Percentiles rank a stretch among this genome's conserved stretches.
Conservation (phyloP, 768 basidiomycete species). For the Amylocystis lapponica region DNA sequence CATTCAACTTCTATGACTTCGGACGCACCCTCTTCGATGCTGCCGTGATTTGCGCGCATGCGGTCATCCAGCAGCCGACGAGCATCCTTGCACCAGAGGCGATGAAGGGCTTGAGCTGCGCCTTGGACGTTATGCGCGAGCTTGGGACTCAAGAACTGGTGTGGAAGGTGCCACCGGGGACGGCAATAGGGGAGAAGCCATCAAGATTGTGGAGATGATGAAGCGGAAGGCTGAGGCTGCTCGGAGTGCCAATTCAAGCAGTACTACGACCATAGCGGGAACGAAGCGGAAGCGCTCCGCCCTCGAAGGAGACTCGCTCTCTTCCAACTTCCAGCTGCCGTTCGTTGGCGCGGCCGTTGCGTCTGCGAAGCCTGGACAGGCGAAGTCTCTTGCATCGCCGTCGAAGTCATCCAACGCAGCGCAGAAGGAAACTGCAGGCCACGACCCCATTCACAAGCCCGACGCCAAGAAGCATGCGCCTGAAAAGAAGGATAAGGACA, state of each 20-base stretch:
- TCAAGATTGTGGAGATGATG: slow-evolving; percentile 35
- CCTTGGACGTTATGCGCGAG: slow-evolving; percentile 39
- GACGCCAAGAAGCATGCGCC: slow-evolving; percentile 18
- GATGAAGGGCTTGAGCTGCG: slow-evolving; percentile 38
- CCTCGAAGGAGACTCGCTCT: slow-evolving; percentile 27
- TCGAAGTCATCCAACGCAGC: slow-evolving; percentile 1
- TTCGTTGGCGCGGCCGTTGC: slow-evolving; percentile 34
- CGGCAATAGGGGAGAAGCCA: slow-evolving; percentile 30
- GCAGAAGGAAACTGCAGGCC: slow-evolving; percentile 4
- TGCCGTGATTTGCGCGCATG: slow-evolving; percentile 57
- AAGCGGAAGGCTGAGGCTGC: slow-evolving; percentile 35
- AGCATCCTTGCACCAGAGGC: slow-evolving; percentile 44
- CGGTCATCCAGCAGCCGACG: slow-evolving; percentile 47
- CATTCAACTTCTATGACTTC: slow-evolving; percentile 55
- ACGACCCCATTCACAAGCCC: slow-evolving; percentile 7
- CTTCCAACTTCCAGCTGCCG: slow-evolving; percentile 35
- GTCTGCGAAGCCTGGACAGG: slow-evolving; percentile 15
- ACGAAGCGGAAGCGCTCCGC: slow-evolving; percentile 41
- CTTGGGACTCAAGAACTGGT: slow-evolving; percentile 17
- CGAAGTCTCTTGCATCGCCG: slow-evolving; percentile 12
- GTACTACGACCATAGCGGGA: slow-evolving; percentile 20
- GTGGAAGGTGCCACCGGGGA: slow-evolving; percentile 29
- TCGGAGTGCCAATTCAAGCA: slow-evolving; percentile 13
- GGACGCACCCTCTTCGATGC: slow-evolving; percentile 62
- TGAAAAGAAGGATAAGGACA: slow-evolving; percentile 19